Evolutionary conservation across 805 yeast genomes (phyloP).

Genomic region (Groenewaldozyma tartarivorans): DNA sequence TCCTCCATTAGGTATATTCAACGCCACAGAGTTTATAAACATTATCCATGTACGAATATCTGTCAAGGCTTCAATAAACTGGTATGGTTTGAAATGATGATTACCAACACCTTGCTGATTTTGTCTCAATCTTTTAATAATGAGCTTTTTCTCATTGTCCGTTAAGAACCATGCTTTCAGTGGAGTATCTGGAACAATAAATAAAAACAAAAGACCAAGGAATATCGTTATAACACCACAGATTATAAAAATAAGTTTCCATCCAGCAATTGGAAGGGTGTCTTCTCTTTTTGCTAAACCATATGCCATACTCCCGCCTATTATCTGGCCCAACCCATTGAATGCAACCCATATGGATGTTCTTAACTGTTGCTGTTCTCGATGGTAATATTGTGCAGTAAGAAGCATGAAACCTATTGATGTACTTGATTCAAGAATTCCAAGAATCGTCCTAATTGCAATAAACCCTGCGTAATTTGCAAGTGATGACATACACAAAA

Average conservation of each 20-base stretch:
- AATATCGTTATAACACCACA: constrained; percentile 46
- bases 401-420: constrained; percentile 49
- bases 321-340: constrained; percentile 35
- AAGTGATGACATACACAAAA: constrained; percentile 31
- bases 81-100: constrained; percentile 32
- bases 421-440: constrained; percentile 45
- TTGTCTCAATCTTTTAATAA: constrained; percentile 25
- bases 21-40: constrained; percentile 25
- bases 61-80: constrained; percentile 34
- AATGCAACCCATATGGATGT: constrained; percentile 33
- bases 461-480: constrained; percentile 36
- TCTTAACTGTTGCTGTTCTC: constrained; percentile 35
- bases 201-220: constrained; percentile 18
- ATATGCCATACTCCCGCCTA: constrained; percentile 41
- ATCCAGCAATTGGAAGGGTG: constrained; percentile 27
- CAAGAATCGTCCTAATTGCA: constrained; percentile 40
- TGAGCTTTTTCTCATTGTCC: constrained; percentile 28
- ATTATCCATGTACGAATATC: constrained; percentile 33
- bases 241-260: constrained; percentile 48
- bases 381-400: constrained; percentile 49
- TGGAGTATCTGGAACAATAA: constrained; percentile 43
- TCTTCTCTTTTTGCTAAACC: constrained; percentile 30
- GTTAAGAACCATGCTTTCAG: constrained; percentile 16
- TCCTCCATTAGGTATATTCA: constrained; percentile 45
- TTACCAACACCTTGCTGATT: constrained; percentile 39